Percentiles rank a stretch among this genome's conserved stretches.
phyloP scores from a whole-genome alignment of 805 yeast genomes.

The Candida hungchunana region DNA sequence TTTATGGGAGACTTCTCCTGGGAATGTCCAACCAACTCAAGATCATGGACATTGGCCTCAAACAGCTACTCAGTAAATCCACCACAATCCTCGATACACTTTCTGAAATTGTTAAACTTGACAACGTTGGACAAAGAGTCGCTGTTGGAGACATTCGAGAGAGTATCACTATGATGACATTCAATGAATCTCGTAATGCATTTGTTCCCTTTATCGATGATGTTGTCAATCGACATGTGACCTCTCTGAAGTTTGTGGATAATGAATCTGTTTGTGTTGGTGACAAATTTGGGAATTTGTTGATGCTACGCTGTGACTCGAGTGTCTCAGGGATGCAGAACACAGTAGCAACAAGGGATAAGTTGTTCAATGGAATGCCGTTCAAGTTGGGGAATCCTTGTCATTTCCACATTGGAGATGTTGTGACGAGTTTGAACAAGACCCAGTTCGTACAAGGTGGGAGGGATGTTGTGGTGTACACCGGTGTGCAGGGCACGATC shows the following conservation, averaged over 20 bases:
- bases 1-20: constrained; percentile 57
- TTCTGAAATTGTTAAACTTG: constrained; percentile 49
- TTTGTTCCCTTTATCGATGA: constrained; percentile 73
- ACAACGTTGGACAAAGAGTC: constrained; percentile 48
- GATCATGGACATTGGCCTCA: constrained; percentile 69
- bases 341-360: constrained; percentile 33
- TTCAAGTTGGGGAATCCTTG: constrained; percentile 46
- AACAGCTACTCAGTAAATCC: constrained; percentile 70
- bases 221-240: constrained; percentile 58
- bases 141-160: constrained; percentile 69
- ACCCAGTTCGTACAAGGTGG: constrained; percentile 59
- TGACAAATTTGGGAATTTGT: constrained; percentile 81
- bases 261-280: constrained; percentile 76
- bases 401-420: constrained; percentile 67
- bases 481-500: constrained; percentile 78
- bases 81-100: constrained; percentile 41
- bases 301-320: constrained; percentile 60
- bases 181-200: constrained; percentile 40
- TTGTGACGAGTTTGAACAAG: constrained; percentile 55
- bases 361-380: constrained; percentile 46
- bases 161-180: constrained; percentile 56
- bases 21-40: constrained; percentile 52
- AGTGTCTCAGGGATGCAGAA: constrained; percentile 45
- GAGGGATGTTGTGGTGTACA: constrained; percentile 58
- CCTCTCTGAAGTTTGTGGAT: constrained; percentile 60